A percentile compares a stretch with the other conserved stretches of the same genome.
phyloP scores from a whole-genome alignment of 352 stramenopile genomes.

The Globisporangium cystogenes region DNA sequence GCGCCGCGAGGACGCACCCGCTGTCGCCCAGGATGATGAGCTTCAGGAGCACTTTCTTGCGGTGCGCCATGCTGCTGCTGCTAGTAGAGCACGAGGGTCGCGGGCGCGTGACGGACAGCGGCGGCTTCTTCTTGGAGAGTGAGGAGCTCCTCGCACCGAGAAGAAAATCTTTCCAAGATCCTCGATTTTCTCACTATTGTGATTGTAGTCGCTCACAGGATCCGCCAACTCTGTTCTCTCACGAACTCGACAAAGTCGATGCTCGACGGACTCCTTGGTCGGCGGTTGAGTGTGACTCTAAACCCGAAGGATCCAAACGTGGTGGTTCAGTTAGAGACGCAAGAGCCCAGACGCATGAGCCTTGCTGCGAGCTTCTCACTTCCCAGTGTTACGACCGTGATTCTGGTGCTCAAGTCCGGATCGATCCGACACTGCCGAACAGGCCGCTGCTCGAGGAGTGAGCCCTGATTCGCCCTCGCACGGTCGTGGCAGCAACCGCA shows the following conservation, averaged over 20 bases:
- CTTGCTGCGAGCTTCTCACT: too few relatives aligned
- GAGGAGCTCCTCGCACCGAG: not conserved
- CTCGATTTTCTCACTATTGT: not conserved
- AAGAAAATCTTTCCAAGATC: not conserved
- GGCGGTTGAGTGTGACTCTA: too few relatives aligned
- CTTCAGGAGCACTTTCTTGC: constrained; percentile 97
- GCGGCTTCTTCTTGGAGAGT: not conserved
- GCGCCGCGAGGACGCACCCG: constrained; percentile 58
- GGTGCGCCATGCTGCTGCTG: constrained; percentile 55
- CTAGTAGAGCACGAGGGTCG: not conserved
- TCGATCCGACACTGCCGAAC: too few relatives aligned
- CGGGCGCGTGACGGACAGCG: not conserved
- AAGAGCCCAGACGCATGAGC: too few relatives aligned
- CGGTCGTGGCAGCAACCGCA: not conserved
- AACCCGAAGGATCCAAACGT: too few relatives aligned
- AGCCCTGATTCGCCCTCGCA: not conserved
- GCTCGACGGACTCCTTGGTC: too few relatives aligned
- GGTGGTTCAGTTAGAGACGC: too few relatives aligned
- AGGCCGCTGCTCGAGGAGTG: not conserved
- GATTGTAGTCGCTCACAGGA: too few relatives aligned
- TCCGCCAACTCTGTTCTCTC: too few relatives aligned
- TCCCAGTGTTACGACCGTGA: too few relatives aligned
- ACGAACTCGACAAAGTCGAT: too few relatives aligned
- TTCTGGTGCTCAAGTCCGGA: too few relatives aligned
- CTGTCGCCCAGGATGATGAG: constrained; percentile 98